Conservation (phyloP, 257 asterid species). For the Cynanchum wilfordii region DNA sequence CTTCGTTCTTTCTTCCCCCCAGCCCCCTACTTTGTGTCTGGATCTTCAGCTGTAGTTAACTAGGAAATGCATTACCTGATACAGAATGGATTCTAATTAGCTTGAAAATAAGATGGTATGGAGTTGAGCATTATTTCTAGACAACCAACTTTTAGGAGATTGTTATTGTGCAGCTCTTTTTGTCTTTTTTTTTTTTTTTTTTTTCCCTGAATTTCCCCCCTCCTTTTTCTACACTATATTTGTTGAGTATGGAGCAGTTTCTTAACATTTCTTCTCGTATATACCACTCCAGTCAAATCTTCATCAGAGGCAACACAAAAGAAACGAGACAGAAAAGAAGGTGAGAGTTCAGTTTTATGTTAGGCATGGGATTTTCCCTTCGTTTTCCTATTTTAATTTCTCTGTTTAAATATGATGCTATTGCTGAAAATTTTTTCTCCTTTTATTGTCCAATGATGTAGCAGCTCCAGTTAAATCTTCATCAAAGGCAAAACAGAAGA, state of each 20-base stretch:
- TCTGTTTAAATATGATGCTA: neutral
- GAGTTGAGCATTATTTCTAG: neutral
- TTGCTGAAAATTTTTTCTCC: neutral
- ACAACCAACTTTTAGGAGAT: neutral
- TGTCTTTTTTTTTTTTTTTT: neutral
- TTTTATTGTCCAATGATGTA: constrained; percentile 12
- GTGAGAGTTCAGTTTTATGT: constrained; percentile 14
- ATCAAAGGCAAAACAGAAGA: constrained; percentile 21
- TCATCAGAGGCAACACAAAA: constrained; percentile 21
- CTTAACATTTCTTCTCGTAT: neutral
- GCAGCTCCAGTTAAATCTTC: constrained; percentile 25
- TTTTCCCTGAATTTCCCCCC: too few relatives aligned
- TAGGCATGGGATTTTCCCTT: neutral
- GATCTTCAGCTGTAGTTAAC: neutral
- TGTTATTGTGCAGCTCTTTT: neutral
- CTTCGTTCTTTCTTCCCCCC: neutral
- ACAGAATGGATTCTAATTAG: neutral
- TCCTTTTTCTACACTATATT: neutral
- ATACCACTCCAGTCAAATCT: constrained; percentile 17
- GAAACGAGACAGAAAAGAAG: constrained; percentile 31
- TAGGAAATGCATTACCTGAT: neutral
- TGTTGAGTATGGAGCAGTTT: neutral
- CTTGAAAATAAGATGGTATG: neutral
- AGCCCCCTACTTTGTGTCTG: neutral
- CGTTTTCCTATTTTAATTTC: neutral